Evolutionary conservation across 1,139 yeast genomes (phyloP).

Genomic region (Casaregolazyma lundiana): DNA sequence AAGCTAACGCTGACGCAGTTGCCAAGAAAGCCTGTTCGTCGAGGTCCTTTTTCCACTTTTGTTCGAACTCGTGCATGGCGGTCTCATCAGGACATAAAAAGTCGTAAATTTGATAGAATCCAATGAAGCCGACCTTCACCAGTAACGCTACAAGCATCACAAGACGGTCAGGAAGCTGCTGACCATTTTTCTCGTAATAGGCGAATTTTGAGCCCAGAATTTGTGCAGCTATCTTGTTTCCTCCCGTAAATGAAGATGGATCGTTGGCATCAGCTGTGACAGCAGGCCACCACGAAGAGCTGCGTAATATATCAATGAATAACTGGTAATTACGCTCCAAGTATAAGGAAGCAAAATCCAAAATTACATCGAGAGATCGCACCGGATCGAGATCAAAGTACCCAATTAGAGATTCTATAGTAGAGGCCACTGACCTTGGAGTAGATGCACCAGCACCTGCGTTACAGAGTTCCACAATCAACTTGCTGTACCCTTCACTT

Average conservation of each 20-base stretch:
- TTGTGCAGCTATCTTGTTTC: constrained; percentile 56
- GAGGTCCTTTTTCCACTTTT: constrained; percentile 45
- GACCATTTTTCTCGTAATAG: constrained; percentile 31
- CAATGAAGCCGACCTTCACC: constrained; percentile 64
- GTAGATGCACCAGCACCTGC: background rate
- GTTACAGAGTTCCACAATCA: constrained; percentile 46
- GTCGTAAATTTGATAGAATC: constrained; percentile 58
- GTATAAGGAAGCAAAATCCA: constrained; percentile 44
- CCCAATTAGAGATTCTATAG: constrained; percentile 61
- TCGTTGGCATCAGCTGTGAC: constrained; percentile 36
- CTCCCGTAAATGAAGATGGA: constrained; percentile 43
- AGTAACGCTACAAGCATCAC: constrained; percentile 49
- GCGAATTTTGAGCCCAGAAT: constrained; percentile 55
- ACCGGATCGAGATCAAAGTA: constrained; percentile 75
- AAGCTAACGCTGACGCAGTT: constrained; percentile 72
- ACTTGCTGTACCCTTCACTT: constrained; percentile 72
- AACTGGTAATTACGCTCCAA: constrained; percentile 45
- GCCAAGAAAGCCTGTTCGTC: constrained; percentile 63
- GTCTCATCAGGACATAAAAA: constrained; percentile 47
- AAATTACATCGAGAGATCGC: constrained; percentile 57
- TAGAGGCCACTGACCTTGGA: constrained; percentile 45
- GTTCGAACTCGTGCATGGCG: constrained; percentile 42
- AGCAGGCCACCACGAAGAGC: constrained; percentile 65
- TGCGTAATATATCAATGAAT: constrained; percentile 45
- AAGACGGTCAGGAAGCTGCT: constrained; percentile 43